phyloP scores from a whole-genome alignment of 805 yeast genomes.

The Sugiyamaella floridensis region DNA sequence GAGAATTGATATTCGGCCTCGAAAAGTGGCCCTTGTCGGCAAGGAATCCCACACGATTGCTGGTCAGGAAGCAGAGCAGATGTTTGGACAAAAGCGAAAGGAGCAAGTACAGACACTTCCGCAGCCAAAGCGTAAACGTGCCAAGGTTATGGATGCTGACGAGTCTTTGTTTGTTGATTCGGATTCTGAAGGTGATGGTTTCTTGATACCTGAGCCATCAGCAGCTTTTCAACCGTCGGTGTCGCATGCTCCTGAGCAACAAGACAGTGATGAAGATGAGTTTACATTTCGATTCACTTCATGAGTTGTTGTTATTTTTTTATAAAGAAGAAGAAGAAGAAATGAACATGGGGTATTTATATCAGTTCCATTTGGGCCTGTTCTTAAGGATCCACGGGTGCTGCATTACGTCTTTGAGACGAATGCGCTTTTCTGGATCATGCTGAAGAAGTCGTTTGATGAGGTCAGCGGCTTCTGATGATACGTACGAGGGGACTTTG shows the following conservation, averaged over 20 bases:
- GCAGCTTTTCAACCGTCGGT: neutral
- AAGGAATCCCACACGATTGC: neutral
- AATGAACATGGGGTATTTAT: neutral
- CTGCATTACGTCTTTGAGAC: slow-evolving; percentile 50
- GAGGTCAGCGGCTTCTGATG: slow-evolving; percentile 70
- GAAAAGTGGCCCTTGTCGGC: neutral
- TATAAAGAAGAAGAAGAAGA: neutral
- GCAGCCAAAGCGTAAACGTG: neutral
- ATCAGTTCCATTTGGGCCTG: slow-evolving; percentile 48
- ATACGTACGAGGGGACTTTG: slow-evolving; percentile 61
- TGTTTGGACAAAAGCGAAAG: neutral
- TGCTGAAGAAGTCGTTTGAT: slow-evolving; percentile 56
- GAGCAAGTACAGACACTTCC: neutral
- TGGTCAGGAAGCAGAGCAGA: neutral
- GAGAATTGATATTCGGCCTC: neutral
- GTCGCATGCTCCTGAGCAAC: neutral
- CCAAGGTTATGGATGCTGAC: neutral
- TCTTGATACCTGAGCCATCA: neutral
- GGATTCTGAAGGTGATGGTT: neutral
- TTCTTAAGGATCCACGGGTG: slow-evolving; percentile 85
- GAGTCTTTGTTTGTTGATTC: neutral
- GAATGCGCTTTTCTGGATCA: slow-evolving; percentile 60
- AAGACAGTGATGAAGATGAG: slow-evolving; percentile 21
- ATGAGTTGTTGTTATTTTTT: neutral
- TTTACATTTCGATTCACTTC: slow-evolving; percentile 21